Evolutionary conservation across 2,329 filamentous ascomycete species (phyloP).

Genomic region (Fusarium drepaniforme): DNA sequence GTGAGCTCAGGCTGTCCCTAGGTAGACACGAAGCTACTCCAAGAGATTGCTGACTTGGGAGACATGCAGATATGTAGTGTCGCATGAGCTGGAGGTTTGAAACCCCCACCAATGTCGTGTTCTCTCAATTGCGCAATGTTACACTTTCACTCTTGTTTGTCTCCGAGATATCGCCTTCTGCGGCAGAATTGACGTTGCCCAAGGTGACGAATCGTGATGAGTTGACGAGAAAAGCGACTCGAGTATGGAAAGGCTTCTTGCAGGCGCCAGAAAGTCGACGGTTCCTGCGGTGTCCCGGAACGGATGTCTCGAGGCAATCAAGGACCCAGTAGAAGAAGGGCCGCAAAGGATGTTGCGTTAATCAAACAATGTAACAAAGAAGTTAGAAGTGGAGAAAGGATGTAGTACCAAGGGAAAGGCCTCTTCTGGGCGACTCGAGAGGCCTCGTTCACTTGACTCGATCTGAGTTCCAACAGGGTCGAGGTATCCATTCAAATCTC

Average conservation of each 20-base stretch:
- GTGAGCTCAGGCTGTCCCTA: no score
- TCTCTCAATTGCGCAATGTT: no score
- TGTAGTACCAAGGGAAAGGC: background rate
- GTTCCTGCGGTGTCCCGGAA: no score
- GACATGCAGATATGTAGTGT: background rate
- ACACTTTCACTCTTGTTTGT: background rate
- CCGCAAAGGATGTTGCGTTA: no score
- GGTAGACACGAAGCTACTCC: background rate
- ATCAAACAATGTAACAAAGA: background rate
- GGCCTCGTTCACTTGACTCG: background rate
- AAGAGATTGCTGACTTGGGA: no score
- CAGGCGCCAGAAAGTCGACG: background rate
- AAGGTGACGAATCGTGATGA: no score
- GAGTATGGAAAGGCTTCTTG: background rate
- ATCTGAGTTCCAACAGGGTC: background rate
- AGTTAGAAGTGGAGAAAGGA: background rate
- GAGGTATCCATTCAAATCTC: background rate
- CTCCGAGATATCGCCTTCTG: conserved; percentile 13
- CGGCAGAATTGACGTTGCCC: no score
- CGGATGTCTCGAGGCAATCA: background rate
- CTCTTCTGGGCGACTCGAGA: background rate
- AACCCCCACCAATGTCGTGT: no score
- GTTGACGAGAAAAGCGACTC: background rate
- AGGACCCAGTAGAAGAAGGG: no score
- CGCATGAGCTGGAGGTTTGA: background rate